Evolutionary conservation across 1,284 basidiomycete species (phyloP).

Genomic region (Apiotrichum domesticum): DNA sequence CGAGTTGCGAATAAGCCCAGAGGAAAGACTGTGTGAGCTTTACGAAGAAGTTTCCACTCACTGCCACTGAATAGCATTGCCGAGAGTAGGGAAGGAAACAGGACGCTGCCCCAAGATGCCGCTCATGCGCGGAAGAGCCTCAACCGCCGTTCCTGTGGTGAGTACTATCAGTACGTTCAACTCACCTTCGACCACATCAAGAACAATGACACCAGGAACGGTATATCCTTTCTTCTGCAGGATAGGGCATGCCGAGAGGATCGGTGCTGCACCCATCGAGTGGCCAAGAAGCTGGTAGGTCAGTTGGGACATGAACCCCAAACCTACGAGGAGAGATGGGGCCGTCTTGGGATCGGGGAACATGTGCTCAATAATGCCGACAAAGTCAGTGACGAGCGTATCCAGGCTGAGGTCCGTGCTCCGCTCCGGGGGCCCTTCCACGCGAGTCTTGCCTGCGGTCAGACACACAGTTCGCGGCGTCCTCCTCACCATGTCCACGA

Average conservation of each 20-base stretch:
- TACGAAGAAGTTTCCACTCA: constrained; percentile 49
- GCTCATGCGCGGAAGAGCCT: constrained; percentile 86
- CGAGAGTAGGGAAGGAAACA: constrained; percentile 69
- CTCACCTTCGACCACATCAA: constrained; percentile 93
- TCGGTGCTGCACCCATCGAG: constrained; percentile 85
- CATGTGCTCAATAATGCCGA: constrained; percentile 59
- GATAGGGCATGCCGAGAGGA: constrained; percentile 62
- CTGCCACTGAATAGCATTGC: constrained; percentile 94
- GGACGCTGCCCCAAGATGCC: constrained; percentile 79
- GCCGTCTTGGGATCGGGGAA: constrained; percentile 60
- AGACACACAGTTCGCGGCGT: not conserved
- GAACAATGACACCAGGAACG: constrained; percentile 74
- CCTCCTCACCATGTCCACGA: constrained; percentile 71
- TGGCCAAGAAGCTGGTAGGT: constrained; percentile 68
- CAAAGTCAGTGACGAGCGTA: constrained; percentile 64
- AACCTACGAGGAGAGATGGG: constrained; percentile 66
- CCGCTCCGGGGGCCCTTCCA: constrained; percentile 42
- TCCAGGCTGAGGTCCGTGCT: constrained; percentile 65
- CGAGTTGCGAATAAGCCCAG: constrained; percentile 70
- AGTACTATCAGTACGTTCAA: not conserved
- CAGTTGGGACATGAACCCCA: constrained; percentile 7
- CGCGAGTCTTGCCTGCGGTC: constrained; percentile 55
- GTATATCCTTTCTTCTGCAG: constrained; percentile 64
- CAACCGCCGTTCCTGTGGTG: constrained; percentile 75
- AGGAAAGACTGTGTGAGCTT: constrained; percentile 54